These are phyloP conservation scores for Alnus glutinosa DNA, from an alignment of 306 rosid genomes.

Conservation along the genomic window DNA sequence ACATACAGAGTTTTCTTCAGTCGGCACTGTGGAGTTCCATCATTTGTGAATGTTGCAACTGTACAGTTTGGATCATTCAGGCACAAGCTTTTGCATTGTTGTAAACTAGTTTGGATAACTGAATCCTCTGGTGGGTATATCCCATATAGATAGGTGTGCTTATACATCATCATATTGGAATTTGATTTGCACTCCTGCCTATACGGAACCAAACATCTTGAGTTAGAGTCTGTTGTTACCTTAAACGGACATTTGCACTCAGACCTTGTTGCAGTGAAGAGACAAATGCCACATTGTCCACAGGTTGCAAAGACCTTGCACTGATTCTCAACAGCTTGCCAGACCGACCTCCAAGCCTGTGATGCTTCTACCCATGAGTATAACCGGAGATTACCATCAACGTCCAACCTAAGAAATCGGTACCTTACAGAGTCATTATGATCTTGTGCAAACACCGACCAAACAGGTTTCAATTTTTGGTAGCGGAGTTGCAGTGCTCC, in stretches of 20 bases:
- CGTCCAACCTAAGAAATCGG: constrained; percentile 72
- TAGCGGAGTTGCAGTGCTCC: constrained; percentile 71
- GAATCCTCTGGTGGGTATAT: constrained; percentile 57
- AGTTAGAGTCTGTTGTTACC: constrained; percentile 30
- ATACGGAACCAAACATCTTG: constrained; percentile 50
- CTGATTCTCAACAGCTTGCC: constrained; percentile 88
- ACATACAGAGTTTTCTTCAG: constrained; percentile 53
- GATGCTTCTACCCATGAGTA: constrained; percentile 67
- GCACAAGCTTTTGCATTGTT: constrained; percentile 61
- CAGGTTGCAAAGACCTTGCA: constrained; percentile 84
- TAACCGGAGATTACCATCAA: constrained; percentile 77
- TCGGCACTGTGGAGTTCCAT: constrained; percentile 65
- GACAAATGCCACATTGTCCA: constrained; percentile 62
- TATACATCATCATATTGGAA: constrained; percentile 37
- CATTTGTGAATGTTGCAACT: constrained; percentile 64
- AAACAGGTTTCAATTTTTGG: constrained; percentile 41
- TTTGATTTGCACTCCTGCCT: constrained; percentile 45
- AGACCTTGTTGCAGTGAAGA: constrained; percentile 46
- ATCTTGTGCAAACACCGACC: constrained; percentile 83
- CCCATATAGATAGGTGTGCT: constrained; percentile 54
- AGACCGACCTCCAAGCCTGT: constrained; percentile 66
- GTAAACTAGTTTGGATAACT: constrained; percentile 44
- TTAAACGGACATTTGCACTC: constrained; percentile 63
- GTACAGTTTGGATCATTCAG: constrained; percentile 52
- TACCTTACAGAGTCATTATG: constrained; percentile 56